phyloP scores from a whole-genome alignment of 768 basidiomycete genomes.

The Suillus weaverae region DNA sequence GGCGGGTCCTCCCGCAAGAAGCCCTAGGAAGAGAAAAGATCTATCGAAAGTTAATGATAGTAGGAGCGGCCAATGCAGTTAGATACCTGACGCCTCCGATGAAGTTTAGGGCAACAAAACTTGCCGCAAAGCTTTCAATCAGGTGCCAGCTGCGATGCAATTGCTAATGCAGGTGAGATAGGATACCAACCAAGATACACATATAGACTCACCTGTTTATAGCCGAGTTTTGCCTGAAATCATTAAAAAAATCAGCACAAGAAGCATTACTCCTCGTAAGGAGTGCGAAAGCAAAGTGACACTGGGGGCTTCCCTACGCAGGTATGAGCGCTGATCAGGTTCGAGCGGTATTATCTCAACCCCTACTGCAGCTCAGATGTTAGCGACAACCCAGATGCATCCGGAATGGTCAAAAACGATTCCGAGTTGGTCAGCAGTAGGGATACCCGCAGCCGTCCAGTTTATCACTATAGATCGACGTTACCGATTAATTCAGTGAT shows the following conservation, averaged over 20 bases:
- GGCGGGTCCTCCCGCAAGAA: constrained; percentile 83
- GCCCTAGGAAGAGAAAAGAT: constrained; percentile 75
- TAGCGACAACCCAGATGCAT: constrained; percentile 15
- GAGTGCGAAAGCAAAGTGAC: constrained; percentile 47
- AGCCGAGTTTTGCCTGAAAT: constrained; percentile 69
- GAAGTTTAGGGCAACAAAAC: constrained; percentile 88
- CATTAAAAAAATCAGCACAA: constrained; percentile 49
- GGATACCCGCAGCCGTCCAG: constrained; percentile 92
- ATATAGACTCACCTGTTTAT: constrained; percentile 60
- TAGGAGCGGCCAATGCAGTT: not conserved
- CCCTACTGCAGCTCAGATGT: constrained; percentile 44
- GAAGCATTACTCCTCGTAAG: constrained; percentile 37
- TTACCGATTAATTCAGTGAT: constrained; percentile 61
- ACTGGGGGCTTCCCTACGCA: constrained; percentile 97
- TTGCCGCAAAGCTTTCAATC: constrained; percentile 83
- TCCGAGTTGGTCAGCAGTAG: constrained; percentile 36
- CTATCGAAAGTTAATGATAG: constrained; percentile 34
- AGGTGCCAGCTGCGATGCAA: constrained; percentile 85
- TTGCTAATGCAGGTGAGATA: constrained; percentile 47
- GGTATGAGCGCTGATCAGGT: constrained; percentile 97
- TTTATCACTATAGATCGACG: constrained; percentile 63
- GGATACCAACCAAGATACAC: constrained; percentile 1
- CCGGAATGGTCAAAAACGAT: constrained; percentile 21
- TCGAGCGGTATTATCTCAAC: constrained; percentile 98
- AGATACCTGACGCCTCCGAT: constrained; percentile 80